Evolutionary conservation across 1,284 basidiomycete genomes (phyloP).

Genomic region (Puccinia horiana): DNA sequence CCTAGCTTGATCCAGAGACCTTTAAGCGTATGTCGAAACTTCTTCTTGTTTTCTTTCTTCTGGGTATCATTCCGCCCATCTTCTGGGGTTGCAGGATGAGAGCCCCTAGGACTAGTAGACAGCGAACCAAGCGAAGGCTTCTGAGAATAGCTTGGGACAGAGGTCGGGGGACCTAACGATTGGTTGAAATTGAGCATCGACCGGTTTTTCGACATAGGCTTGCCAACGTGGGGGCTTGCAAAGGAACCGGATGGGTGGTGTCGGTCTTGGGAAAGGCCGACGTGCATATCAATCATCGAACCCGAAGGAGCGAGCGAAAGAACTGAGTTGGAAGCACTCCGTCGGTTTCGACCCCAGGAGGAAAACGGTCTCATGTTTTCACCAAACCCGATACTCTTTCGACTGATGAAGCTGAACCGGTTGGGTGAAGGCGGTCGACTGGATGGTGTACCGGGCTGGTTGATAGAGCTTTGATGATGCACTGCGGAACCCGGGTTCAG

Average conservation of each 20-base stretch:
- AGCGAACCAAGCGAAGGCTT: conserved; percentile 14
- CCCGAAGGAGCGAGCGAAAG: conserved; percentile 59
- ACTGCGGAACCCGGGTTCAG: not conserved
- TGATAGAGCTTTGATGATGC: not conserved
- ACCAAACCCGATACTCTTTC: conserved; percentile 11
- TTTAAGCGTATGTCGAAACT: conserved; percentile 22
- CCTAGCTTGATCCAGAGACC: conserved; percentile 25
- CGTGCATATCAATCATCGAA: conserved; percentile 61
- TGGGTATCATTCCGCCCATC: not conserved
- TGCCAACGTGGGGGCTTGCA: not conserved
- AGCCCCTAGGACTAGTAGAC: not conserved
- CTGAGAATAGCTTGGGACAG: not conserved
- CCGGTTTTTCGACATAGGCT: conserved; percentile 2
- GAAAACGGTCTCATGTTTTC: conserved; percentile 40
- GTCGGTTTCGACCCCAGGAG: conserved; percentile 49
- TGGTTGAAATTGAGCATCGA: conserved; percentile 20
- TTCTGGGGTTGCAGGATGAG: not conserved
- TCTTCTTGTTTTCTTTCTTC: conserved; percentile 32
- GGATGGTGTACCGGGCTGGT: not conserved
- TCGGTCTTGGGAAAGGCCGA: conserved; percentile 56
- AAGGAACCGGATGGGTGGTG: conserved; percentile 2
- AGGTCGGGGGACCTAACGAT: not conserved
- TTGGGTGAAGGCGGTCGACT: conserved; percentile 28
- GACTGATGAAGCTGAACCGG: conserved; percentile 30
- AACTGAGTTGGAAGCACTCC: conserved; percentile 53